A percentile compares a stretch with the other conserved stretches of the same genome.
These are phyloP conservation scores for Pythium apleroticum DNA, from an alignment of 352 stramenopile species.

Conservation along the genomic window DNA sequence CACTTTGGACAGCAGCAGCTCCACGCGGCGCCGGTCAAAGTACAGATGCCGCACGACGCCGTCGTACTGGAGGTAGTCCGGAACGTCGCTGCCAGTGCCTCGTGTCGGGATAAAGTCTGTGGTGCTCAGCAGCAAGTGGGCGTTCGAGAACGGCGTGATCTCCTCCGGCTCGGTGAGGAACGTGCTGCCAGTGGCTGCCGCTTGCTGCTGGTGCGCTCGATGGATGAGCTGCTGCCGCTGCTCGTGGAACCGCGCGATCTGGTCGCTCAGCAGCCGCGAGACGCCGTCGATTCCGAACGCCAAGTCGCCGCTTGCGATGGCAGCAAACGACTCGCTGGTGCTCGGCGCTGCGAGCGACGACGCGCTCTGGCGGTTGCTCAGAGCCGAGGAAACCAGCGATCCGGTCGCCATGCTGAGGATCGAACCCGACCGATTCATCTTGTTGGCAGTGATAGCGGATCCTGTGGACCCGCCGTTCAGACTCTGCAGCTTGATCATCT, in stretches of 20 bases:
- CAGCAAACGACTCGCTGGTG: neutral
- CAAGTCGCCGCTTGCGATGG: conserved; percentile 11
- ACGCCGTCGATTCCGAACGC: conserved; percentile 22
- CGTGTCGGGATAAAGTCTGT: conserved; percentile 42
- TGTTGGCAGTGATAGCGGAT: neutral
- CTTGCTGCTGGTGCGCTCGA: conserved; percentile 24
- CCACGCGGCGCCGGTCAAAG: conserved; percentile 40
- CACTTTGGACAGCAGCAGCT: conserved; percentile 50
- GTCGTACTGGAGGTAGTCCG: conserved; percentile 57
- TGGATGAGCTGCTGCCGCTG: conserved; percentile 31
- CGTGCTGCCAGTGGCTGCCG: conserved; percentile 1
- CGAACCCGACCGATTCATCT: neutral
- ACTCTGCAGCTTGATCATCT: conserved; percentile 17
- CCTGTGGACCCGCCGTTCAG: neutral
- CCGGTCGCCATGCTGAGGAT: neutral
- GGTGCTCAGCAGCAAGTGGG: conserved; percentile 3
- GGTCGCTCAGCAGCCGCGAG: neutral
- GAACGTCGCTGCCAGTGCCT: conserved; percentile 37
- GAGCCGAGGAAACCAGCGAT: neutral
- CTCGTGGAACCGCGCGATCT: conserved; percentile 19
- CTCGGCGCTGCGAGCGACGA: neutral
- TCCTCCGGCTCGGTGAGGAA: conserved; percentile 65
- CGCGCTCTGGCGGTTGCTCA: neutral
- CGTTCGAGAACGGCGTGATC: neutral
- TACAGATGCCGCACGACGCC: conserved; percentile 63